Conservation (phyloP, 2,329 filamentous ascomycete genomes). For the Pseudopyrenochaeta lycopersici region DNA sequence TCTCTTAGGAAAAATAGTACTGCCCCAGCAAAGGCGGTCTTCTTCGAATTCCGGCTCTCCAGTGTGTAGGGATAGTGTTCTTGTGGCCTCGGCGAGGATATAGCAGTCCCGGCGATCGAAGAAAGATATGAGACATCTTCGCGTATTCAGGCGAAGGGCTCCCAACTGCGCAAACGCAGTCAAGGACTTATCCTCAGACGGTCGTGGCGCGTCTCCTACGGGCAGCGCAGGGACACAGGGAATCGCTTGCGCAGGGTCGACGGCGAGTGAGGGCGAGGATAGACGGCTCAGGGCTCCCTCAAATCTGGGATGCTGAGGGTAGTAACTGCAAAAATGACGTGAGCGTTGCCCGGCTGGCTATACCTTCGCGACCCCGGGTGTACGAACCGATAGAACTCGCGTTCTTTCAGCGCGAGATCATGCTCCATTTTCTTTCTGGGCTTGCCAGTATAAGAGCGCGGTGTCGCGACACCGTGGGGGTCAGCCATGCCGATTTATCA, state of each 20-base stretch:
- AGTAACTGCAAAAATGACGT: constrained; percentile 32
- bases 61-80: constrained; percentile 38
- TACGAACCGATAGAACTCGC: constrained; percentile 36
- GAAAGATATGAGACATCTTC: constrained; percentile 49
- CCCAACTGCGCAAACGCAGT: constrained; percentile 51
- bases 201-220: constrained; percentile 12
- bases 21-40: constrained; percentile 46
- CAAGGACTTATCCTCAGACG: constrained; percentile 46
- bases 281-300: constrained; percentile 26
- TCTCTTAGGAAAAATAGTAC: constrained; percentile 42
- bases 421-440: constrained; percentile 20
- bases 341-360: neutral
- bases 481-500: constrained; percentile 2
- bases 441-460: constrained; percentile 8
- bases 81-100: constrained; percentile 47
- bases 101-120: constrained; percentile 50
- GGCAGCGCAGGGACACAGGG: constrained; percentile 20
- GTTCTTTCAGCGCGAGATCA: constrained; percentile 26
- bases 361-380: neutral
- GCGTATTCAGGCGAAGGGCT: constrained; percentile 47
- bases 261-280: constrained; percentile 22
- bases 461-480: constrained; percentile 1
- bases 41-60: constrained; percentile 35
- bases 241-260: constrained; percentile 17
- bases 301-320: constrained; percentile 34